Evolutionary conservation across 352 stramenopile species (phyloP).

Genomic region (Phytophthora podocarpi): DNA sequence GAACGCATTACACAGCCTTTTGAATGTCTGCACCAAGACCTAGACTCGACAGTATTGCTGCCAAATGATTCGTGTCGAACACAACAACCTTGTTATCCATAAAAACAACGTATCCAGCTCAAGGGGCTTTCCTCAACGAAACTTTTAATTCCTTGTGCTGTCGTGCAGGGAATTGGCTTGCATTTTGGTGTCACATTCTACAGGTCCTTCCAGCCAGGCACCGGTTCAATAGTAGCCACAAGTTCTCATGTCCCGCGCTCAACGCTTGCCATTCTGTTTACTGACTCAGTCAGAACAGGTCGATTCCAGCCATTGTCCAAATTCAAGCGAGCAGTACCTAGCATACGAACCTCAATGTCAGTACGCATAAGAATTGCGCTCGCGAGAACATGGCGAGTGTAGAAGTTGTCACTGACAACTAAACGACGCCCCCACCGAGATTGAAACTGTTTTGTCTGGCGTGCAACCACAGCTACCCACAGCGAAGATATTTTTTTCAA

Average conservation of each 20-base stretch:
- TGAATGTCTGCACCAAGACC: no score
- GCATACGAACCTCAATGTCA: neutral
- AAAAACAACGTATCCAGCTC: neutral
- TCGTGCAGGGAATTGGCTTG: neutral
- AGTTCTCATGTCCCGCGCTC: neutral
- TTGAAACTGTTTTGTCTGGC: no score
- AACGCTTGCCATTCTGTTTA: neutral
- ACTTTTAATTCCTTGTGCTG: neutral
- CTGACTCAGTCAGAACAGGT: neutral
- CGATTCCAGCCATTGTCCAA: neutral
- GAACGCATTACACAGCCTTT: no score
- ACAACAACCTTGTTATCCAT: neutral
- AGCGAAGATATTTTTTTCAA: no score
- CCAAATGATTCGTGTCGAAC: neutral
- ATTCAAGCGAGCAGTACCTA: neutral
- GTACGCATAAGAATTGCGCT: neutral
- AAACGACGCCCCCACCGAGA: no score
- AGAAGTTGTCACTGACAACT: neutral
- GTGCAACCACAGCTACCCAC: no score
- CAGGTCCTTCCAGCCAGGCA: neutral
- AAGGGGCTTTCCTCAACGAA: no score
- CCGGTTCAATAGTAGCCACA: neutral
- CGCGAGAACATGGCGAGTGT: neutral
- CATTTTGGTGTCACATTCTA: neutral
- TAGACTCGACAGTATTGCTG: no score